Evolutionary conservation across 495 filamentous ascomycete genomes (phyloP).

Genomic region (Penicillium waksmanii): DNA sequence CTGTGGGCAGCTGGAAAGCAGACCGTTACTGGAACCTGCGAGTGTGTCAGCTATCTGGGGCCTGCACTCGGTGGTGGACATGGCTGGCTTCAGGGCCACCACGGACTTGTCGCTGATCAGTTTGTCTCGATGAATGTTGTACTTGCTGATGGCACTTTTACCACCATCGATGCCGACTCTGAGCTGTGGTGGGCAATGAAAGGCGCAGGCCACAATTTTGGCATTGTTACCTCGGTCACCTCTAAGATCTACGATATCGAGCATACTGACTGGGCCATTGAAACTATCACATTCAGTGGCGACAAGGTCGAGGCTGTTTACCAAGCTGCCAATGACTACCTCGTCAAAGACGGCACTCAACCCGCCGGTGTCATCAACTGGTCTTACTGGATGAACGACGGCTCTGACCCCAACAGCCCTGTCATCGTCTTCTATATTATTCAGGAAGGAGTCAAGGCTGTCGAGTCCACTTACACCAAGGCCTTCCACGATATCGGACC

Average conservation of each 20-base stretch:
- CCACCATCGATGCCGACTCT: conserved; percentile 39
- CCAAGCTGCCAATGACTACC: conserved; percentile 46
- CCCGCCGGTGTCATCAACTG: conserved; percentile 50
- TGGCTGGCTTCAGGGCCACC: conserved; percentile 59
- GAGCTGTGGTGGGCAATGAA: conserved; percentile 61
- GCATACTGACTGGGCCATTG: conserved; percentile 45
- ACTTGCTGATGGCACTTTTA: conserved; percentile 54
- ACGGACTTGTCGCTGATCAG: conserved; percentile 64
- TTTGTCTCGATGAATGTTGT: conserved; percentile 58
- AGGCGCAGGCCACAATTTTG: conserved; percentile 67
- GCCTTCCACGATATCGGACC: conserved; percentile 52
- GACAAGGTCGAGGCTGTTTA: conserved; percentile 55
- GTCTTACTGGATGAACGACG: conserved; percentile 53
- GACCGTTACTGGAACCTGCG: conserved; percentile 55
- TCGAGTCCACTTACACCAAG: conserved; percentile 44
- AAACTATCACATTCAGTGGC: conserved; percentile 49
- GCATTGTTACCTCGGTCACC: conserved; percentile 56
- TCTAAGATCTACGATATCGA: conserved; percentile 51
- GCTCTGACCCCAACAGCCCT: conserved; percentile 45
- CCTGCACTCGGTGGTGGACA: conserved; percentile 65
- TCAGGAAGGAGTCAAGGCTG: conserved; percentile 49
- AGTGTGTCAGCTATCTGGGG: conserved; percentile 59
- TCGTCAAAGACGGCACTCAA: conserved; percentile 42
- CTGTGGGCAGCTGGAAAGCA: conserved; percentile 35
- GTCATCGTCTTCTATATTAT: conserved; percentile 57